Base-by-base conservation (phyloP, 2,329 filamentous ascomycete genomes). In the Fusarium subtropicale region DNA sequence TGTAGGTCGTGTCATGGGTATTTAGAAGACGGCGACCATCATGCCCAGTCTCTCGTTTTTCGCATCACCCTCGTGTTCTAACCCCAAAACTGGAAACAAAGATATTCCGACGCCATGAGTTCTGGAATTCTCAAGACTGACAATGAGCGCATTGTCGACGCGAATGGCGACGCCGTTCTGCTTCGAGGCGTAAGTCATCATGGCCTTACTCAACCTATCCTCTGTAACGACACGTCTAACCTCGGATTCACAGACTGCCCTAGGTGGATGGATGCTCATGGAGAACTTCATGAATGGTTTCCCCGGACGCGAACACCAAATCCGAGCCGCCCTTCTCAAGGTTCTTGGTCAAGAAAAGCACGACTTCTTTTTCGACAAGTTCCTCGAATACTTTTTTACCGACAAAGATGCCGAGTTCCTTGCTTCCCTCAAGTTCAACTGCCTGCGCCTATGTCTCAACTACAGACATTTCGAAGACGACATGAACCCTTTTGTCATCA, bases 281-380 rank as follows among this genome's bases (percentile, higher is more conserved):
- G 86, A 88, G 74, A 88, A 88, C 71, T 89, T 89, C 79, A 89
- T 89, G 70, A 87, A 85, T 2, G 87, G 87, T 18, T 89, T 84
- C 61, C 82, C 86, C 7, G 87, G 85, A 16, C 84, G 86, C 53
- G 87, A 89, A 74, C 80, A 79, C 30, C 81, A 88, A 63, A 84
- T 87, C 61, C 82, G 86, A 18, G 81, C 80, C 5, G 83, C 86
- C 1, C 82, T 90, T 74, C 78, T 83, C 5, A 80, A 83, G 55
- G 84, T 86, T 0, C 79, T 89, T 0, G 87, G 87, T 0, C 71
- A 81, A 48, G 84, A 88, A 50, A 88, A 87, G 67, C 84, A 84
- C 47, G 82, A 88, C 9, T 88, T 84, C 79, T 88, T 89, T 76
- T 88, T 89, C 69, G 85, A 88, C 73, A 84, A 82, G 63, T 86